A percentile compares a stretch with the other conserved stretches of the same genome.
Evolutionary conservation across 2,329 filamentous ascomycete genomes (phyloP).

Genomic region (Ilyonectria sp.): DNA sequence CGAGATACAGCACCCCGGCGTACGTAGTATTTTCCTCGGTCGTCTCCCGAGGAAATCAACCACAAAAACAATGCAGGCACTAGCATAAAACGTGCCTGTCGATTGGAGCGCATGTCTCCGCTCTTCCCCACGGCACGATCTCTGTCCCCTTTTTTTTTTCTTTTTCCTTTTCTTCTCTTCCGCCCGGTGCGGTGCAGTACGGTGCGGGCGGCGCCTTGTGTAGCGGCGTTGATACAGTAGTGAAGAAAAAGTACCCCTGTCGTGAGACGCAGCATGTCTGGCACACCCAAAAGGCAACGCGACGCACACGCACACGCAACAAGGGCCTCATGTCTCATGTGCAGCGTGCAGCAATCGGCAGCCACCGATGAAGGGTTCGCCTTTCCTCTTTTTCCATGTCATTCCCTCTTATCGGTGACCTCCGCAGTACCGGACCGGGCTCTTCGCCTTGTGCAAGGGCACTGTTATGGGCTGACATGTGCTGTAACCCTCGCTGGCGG

Average conservation of each 20-base stretch:
- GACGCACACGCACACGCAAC: not conserved
- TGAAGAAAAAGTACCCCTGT: constrained; percentile 3
- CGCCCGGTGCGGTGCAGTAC: constrained; percentile 13
- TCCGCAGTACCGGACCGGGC: not conserved
- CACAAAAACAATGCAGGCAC: not conserved
- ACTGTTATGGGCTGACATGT: not conserved
- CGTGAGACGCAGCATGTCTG: constrained; percentile 25
- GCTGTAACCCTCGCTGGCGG: not conserved
- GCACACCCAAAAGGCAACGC: constrained; percentile 13
- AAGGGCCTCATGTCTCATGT: not conserved
- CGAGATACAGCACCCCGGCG: constrained; percentile 16
- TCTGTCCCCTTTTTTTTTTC: not conserved
- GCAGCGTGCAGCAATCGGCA: constrained; percentile 9
- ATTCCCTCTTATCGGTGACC: not conserved
- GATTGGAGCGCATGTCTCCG: constrained; percentile 10
- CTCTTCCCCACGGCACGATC: not conserved
- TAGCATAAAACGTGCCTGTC: not conserved
- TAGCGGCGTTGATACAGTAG: not conserved
- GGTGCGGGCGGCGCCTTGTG: constrained; percentile 12
- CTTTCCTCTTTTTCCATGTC: not conserved
- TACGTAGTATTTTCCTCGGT: not conserved
- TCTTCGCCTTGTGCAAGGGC: constrained; percentile 1
- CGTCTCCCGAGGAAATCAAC: constrained; percentile 3
- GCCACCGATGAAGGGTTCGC: constrained; percentile 7
- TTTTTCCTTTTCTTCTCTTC: constrained; percentile 3